A percentile compares a stretch with the other conserved stretches of the same genome.
These are phyloP conservation scores for Phytophthora pseudosyringae DNA, from an alignment of 352 stramenopile species.

Conservation along the genomic window DNA sequence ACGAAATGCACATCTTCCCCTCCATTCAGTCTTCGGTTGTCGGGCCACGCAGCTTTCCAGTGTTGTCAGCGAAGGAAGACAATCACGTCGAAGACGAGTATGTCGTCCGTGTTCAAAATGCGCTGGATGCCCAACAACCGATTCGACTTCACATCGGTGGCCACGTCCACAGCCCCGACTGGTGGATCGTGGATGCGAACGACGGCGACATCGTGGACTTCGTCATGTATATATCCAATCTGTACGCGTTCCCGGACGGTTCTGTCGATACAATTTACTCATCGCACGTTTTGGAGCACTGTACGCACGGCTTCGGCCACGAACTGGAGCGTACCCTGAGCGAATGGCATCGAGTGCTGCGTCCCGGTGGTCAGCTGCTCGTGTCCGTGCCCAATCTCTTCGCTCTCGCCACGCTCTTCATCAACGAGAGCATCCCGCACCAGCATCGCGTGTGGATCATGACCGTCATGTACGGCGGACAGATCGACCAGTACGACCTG, in stretches of 20 bases:
- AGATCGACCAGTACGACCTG: constrained; percentile 71
- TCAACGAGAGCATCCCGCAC: constrained; percentile 56
- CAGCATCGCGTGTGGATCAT: constrained; percentile 70
- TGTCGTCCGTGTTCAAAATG: constrained; percentile 36
- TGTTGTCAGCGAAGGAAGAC: constrained; percentile 47
- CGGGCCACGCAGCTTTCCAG: constrained; percentile 36
- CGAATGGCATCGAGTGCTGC: constrained; percentile 79
- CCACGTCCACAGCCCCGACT: constrained; percentile 45
- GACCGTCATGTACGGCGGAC: constrained; percentile 77
- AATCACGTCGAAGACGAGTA: constrained; percentile 48
- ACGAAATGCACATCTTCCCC: constrained; percentile 56
- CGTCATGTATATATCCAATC: constrained; percentile 65
- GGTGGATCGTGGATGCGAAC: constrained; percentile 78
- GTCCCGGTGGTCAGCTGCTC: constrained; percentile 58
- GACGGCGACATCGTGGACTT: constrained; percentile 63
- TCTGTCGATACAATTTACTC: constrained; percentile 74
- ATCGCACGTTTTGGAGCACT: constrained; percentile 82
- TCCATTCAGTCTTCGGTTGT: constrained; percentile 26
- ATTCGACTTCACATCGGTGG: constrained; percentile 77
- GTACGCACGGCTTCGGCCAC: constrained; percentile 55
- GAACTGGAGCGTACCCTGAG: constrained; percentile 57
- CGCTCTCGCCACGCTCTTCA: constrained; percentile 63
- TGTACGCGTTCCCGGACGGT: constrained; percentile 66
- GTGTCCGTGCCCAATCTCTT: constrained; percentile 74
- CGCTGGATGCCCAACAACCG: constrained; percentile 32